Evolutionary conservation across 2,329 filamentous ascomycete genomes (phyloP).

Genomic region (Epichloe baconii): DNA sequence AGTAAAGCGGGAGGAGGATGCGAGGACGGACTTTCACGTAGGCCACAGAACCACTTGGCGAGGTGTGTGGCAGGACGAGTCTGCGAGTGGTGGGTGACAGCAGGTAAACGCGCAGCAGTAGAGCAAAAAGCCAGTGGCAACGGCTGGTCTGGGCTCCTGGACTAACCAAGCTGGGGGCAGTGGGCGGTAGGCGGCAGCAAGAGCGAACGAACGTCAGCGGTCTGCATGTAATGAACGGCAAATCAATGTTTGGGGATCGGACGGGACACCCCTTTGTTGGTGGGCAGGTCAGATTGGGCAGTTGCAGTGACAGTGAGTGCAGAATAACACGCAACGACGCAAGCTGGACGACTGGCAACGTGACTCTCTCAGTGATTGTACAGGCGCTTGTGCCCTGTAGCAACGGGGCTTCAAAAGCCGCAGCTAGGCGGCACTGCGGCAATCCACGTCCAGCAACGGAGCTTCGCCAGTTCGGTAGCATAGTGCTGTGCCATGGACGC

Average conservation of each 20-base stretch:
- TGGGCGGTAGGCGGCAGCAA: background rate
- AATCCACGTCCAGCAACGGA: too few species aligned
- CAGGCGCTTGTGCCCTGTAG: too few species aligned
- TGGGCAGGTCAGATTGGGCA: too few species aligned
- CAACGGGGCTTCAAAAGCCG: too few species aligned
- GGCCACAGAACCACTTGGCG: background rate
- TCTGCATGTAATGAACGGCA: background rate
- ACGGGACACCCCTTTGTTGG: too few species aligned
- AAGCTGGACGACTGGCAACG: too few species aligned
- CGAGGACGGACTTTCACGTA: constrained; percentile 6
- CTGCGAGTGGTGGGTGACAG: background rate
- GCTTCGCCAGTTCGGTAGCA: too few species aligned
- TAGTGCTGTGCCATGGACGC: background rate
- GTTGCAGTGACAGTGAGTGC: too few species aligned
- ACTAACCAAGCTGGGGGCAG: constrained; percentile 4
- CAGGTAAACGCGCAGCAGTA: background rate
- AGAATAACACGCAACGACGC: too few species aligned
- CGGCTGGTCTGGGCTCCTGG: constrained; percentile 6
- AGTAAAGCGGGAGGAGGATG: constrained; percentile 6
- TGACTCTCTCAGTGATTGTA: background rate
- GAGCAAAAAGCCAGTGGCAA: constrained; percentile 6
- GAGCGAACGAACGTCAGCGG: background rate
- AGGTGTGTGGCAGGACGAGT: background rate
- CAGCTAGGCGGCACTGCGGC: too few species aligned
- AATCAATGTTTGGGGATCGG: too few species aligned